Percentiles rank a stretch among this genome's conserved stretches.
Conservation (phyloP, 345 rosid species). For the Acer saccharum region DNA sequence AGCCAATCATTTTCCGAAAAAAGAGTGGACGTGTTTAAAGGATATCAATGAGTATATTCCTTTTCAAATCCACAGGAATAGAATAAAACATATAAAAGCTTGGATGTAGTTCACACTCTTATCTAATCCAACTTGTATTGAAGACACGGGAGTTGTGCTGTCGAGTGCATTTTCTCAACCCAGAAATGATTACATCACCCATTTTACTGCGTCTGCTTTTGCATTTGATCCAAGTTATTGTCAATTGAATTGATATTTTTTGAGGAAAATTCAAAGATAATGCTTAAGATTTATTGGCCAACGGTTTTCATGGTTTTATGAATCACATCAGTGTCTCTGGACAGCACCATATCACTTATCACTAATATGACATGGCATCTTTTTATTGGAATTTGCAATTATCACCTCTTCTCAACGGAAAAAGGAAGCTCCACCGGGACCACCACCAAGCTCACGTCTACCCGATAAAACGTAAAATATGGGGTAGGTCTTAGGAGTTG, state of each 20-base stretch:
- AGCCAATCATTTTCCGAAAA: background rate
- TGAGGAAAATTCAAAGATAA: background rate
- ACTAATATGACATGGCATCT: background rate
- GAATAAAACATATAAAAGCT: background rate
- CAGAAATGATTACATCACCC: background rate
- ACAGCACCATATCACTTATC: background rate
- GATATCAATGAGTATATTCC: background rate
- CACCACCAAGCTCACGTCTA: no score
- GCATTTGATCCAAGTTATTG: background rate
- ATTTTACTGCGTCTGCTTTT: background rate
- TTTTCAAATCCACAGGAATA: background rate
- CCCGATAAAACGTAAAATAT: no score
- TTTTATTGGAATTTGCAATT: background rate
- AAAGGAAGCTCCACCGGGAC: background rate
- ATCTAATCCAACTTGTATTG: background rate
- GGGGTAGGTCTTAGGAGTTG: no score
- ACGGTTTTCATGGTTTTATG: background rate
- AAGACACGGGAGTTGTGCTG: no score
- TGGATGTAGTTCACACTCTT: slow-evolving; percentile 4
- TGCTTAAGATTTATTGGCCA: background rate
- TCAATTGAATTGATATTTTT: background rate
- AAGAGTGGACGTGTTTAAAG: background rate
- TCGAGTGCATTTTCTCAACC: background rate
- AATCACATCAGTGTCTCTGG: slow-evolving; percentile 6
- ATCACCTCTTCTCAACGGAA: background rate